Percentiles rank a stretch among this genome's conserved stretches.
phyloP scores from a whole-genome alignment of 108 stramenopile genomes.

The Cyclotella atomus region DNA sequence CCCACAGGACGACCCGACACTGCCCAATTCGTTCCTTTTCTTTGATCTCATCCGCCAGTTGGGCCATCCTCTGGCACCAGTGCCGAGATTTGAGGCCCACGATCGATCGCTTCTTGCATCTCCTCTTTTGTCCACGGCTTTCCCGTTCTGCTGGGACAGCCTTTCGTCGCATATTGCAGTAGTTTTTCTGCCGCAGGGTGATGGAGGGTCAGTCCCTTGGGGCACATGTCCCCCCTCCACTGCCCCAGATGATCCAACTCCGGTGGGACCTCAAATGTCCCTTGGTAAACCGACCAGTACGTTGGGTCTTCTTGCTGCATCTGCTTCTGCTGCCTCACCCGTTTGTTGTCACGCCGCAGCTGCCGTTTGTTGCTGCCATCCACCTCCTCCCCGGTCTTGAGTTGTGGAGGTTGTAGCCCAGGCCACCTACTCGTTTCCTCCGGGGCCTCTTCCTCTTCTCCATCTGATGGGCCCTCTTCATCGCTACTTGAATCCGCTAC shows the following conservation, averaged over 20 bases:
- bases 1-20: constrained; percentile 11
- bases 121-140: constrained; percentile 15
- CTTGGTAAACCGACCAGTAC: neutral
- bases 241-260: neutral
- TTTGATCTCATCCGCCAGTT: neutral
- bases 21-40: neutral
- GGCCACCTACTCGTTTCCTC: neutral
- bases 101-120: constrained; percentile 10
- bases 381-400: neutral
- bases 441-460: neutral
- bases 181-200: constrained; percentile 19
- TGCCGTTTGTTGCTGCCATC: neutral
- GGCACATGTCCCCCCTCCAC: constrained; percentile 23
- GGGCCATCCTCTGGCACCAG: constrained; percentile 1
- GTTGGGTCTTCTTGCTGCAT: neutral
- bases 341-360: neutral
- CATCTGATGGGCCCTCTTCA: no score
- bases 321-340: neutral
- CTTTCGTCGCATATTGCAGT: constrained; percentile 16
- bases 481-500: neutral
- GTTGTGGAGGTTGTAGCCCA: neutral
- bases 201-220: neutral
- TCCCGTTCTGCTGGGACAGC: constrained; percentile 21
- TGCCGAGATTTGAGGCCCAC: constrained; percentile 26
- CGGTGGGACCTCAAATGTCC: neutral